phyloP scores from a whole-genome alignment of 805 yeast species.

The Pichia cephalocereana region DNA sequence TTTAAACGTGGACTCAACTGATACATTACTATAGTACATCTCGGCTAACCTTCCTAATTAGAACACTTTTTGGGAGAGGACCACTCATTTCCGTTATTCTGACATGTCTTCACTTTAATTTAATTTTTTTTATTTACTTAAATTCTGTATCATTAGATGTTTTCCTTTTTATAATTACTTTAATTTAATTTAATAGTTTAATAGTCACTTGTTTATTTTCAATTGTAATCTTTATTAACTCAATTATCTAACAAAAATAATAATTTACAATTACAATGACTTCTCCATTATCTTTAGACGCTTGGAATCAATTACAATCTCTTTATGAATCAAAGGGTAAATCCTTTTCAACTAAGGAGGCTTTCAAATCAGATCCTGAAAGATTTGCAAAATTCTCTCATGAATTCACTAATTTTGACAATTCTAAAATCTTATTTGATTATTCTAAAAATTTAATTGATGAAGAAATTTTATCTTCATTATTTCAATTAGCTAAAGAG shows the following conservation, averaged over 20 bases:
- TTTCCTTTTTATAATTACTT: too few relatives aligned
- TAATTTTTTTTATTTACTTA: too few relatives aligned
- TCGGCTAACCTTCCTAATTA: not conserved
- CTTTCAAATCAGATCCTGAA: conserved; percentile 62
- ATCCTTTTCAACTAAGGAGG: conserved; percentile 62
- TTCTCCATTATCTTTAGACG: conserved; percentile 51
- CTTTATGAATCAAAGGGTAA: conserved; percentile 66
- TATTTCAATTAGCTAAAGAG: conserved; percentile 78
- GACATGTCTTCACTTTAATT: too few relatives aligned
- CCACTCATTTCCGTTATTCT: too few relatives aligned
- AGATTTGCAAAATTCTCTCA: conserved; percentile 72
- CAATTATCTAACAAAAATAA: too few relatives aligned
- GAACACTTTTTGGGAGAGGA: not conserved
- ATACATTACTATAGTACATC: too few relatives aligned
- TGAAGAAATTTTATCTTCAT: conserved; percentile 63
- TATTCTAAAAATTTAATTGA: conserved; percentile 90
- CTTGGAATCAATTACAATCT: conserved; percentile 73
- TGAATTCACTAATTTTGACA: conserved; percentile 77
- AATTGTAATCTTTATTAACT: not conserved
- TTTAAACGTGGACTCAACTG: conserved; percentile 25
- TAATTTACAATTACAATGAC: conserved; percentile 14
- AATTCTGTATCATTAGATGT: too few relatives aligned
- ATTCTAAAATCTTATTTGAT: conserved; percentile 84
- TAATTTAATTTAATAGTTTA: too few relatives aligned
- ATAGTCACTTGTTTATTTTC: not conserved